Evolutionary conservation across 2,329 filamentous ascomycete species (phyloP).

Genomic region (Teratosphaeria destructans): DNA sequence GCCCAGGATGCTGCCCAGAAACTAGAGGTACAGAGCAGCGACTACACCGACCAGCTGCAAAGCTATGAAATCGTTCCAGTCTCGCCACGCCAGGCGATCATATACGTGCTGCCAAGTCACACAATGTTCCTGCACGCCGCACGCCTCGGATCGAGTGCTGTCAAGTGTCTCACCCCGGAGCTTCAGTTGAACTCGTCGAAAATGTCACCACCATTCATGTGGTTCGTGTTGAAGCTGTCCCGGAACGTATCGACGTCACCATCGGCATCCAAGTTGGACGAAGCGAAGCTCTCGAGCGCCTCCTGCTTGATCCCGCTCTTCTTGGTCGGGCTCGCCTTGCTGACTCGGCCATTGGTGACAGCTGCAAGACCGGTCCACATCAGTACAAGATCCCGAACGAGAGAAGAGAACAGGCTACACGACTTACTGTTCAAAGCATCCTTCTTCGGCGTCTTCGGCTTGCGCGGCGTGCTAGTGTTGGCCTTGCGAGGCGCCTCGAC

Average conservation of each 20-base stretch:
- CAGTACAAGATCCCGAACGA: neutral
- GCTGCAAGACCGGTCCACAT: conserved; percentile 3
- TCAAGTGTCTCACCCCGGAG: neutral
- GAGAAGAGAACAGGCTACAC: neutral
- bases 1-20: neutral
- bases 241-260: neutral
- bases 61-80: neutral
- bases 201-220: neutral
- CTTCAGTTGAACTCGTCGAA: neutral
- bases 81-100: neutral
- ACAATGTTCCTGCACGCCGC: neutral
- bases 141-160: neutral
- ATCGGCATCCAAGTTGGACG: neutral
- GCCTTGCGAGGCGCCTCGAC: conserved; percentile 18
- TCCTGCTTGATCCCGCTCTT: conserved; percentile 19
- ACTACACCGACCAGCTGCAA: neutral
- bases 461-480: conserved; percentile 14
- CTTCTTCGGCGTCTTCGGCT: conserved; percentile 17
- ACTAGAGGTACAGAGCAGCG: neutral
- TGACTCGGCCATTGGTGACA: conserved; percentile 16
- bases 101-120: neutral
- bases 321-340: conserved; percentile 14
- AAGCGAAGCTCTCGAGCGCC: conserved; percentile 1
- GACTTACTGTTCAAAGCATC: conserved; percentile 14
- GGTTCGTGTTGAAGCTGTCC: neutral